These are phyloP conservation scores for Macadamia integrifolia DNA, from an alignment of 164 flowering plant genomes.

Conservation along the genomic window DNA sequence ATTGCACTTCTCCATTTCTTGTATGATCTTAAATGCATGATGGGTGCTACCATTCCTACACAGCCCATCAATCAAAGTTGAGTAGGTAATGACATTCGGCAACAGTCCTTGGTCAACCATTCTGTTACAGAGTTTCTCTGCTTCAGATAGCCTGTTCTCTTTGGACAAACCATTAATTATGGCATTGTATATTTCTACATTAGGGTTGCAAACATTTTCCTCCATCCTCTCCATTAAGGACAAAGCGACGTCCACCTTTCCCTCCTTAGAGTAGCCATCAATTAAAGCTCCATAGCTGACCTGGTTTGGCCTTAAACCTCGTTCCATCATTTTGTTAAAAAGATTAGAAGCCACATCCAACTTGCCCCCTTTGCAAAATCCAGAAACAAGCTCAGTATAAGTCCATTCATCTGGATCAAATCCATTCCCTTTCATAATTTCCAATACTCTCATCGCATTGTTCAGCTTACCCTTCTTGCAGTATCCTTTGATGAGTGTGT, in stretches of 20 bases:
- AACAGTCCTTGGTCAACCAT: constrained; percentile 48
- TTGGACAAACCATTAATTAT: constrained; percentile 53
- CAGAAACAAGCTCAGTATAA: constrained; percentile 61
- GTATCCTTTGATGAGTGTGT: constrained; percentile 64
- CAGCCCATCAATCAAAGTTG: constrained; percentile 64
- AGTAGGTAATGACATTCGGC: constrained; percentile 70
- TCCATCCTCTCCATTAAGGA: constrained; percentile 49
- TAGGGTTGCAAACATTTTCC: constrained; percentile 37
- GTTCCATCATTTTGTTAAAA: constrained; percentile 46
- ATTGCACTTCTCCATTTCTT: constrained; percentile 48
- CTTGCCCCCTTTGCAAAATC: constrained; percentile 54
- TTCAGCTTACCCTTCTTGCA: constrained; percentile 36
- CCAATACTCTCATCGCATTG: constrained; percentile 58
- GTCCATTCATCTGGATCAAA: constrained; percentile 74
- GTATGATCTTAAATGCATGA: constrained; percentile 49
- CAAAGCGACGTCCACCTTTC: constrained; percentile 49
- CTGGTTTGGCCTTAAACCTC: constrained; percentile 48
- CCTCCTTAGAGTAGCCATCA: constrained; percentile 66
- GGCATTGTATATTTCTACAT: constrained; percentile 58
- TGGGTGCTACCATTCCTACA: constrained; percentile 49
- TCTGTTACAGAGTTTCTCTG: constrained; percentile 27
- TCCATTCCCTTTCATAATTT: constrained; percentile 60
- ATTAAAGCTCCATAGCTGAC: constrained; percentile 56
- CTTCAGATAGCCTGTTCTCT: constrained; percentile 39
- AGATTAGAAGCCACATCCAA: constrained; percentile 40